Evolutionary conservation across 1,139 yeast species (phyloP), one percentile per base, ranked within the genome.

Genomic region (Pichiaceae sp.): DNA sequence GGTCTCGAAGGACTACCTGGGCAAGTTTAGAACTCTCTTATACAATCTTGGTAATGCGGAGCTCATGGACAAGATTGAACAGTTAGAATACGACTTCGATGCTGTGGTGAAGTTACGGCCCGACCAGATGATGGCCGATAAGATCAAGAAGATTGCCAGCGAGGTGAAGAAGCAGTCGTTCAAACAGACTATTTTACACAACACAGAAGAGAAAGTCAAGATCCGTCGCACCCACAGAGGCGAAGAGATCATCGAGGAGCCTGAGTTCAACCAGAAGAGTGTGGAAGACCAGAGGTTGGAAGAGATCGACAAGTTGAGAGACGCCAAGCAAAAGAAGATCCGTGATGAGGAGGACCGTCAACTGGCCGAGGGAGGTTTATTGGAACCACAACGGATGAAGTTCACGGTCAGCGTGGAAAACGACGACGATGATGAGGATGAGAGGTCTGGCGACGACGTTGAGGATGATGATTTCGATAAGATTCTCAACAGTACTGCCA

Each of bases 211-310:
- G 26, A 72, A 64, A 32, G 84, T 84, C 20, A 66, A 79, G 36
- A 76, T 84, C 38, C 68, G 87, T 47, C 66, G 85, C 49, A 84
- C 95, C 2, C 95, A 84, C 53, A 84, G 82, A 54, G 95, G 95
- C 23, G 96, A 86, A 44, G 91, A 84, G 49, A 58, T 82, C 29
- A 67, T 82, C n/a, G 91, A 81, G 37, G 43, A 45, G 29, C 66
- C 63, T 12, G 70, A 65, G 31, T 54, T 53, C 41, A 54, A 48
- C 41, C 47, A 49, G 36, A 54, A 56, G 31, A 65, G 54, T 36
- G 62, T 68, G 19, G 61, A 66, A 21, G 61, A 68, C 36, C 56
- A 62, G 34, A 60, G 68, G 30, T 64, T 68, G 31, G 74, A 66
- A 45, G 72, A 53, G 40, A 70, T 48, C 41, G 60, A 42, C 42